Conservation (phyloP, 1,139 yeast genomes). For the Yamadazyma oceani region DNA sequence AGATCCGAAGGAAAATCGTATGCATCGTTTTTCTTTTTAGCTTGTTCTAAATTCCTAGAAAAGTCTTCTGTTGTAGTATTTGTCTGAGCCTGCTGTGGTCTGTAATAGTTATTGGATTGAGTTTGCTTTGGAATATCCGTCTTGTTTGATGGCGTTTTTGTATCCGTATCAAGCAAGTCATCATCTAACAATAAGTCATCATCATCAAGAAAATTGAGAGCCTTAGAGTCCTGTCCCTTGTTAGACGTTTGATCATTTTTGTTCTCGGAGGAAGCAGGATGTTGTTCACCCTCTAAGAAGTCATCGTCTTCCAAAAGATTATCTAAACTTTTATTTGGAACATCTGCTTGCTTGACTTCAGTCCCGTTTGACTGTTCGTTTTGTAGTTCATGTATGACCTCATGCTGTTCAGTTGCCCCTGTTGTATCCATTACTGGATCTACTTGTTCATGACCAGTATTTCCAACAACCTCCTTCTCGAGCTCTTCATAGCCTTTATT, state of each 20-base stretch:
- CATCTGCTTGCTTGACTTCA: background rate
- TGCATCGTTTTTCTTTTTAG: conserved; percentile 65
- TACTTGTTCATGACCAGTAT: too few species aligned
- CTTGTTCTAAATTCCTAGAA: conserved; percentile 34
- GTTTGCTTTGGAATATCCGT: background rate
- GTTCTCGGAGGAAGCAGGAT: background rate
- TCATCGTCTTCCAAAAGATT: conserved; percentile 16
- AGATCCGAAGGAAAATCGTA: conserved; percentile 76
- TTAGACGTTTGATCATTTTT: background rate
- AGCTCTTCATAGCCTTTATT: too few species aligned
- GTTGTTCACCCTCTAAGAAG: conserved; percentile 8
- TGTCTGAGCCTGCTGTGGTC: background rate
- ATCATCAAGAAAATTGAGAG: conserved; percentile 16
- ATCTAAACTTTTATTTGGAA: conserved; percentile 4
- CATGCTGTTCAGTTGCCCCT: too few species aligned
- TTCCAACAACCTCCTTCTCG: too few species aligned
- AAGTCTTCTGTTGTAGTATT: conserved; percentile 6
- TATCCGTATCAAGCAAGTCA: conserved; percentile 11
- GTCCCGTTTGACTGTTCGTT: background rate
- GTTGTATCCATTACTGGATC: too few species aligned
- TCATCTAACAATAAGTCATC: conserved; percentile 21
- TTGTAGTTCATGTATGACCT: background rate
- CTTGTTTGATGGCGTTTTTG: background rate
- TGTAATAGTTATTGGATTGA: background rate
- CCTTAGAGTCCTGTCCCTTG: background rate